Evolutionary conservation across 1,284 basidiomycete species (phyloP).

Genomic region (Apiotrichum laibachii): DNA sequence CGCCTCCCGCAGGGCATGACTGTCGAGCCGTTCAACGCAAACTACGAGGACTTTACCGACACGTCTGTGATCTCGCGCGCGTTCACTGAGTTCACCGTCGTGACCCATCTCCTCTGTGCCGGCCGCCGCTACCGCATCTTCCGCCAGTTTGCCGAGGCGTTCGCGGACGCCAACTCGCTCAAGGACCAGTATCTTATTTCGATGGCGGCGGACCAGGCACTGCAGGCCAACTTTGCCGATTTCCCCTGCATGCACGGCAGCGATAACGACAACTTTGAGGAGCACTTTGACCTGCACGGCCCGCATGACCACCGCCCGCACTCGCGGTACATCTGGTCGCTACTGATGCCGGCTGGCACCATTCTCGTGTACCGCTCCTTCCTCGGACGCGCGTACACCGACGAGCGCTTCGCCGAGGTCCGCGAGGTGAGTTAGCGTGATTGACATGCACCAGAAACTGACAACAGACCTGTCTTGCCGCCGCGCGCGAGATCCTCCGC

Average conservation of each 20-base stretch:
- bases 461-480: constrained; percentile 26
- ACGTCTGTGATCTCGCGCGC: constrained; percentile 15
- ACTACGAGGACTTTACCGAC: constrained; percentile 22
- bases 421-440: constrained; percentile 14
- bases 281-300: constrained; percentile 22
- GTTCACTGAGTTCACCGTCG: constrained; percentile 16
- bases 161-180: constrained; percentile 19
- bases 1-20: constrained; percentile 24
- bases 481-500: constrained; percentile 28
- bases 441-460: background rate
- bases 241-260: constrained; percentile 19
- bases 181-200: constrained; percentile 25
- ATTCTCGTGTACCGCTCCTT: constrained; percentile 27
- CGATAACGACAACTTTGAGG: constrained; percentile 18
- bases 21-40: constrained; percentile 24
- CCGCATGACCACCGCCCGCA: constrained; percentile 22
- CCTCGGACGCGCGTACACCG: constrained; percentile 28
- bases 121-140: constrained; percentile 25
- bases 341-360: constrained; percentile 19
- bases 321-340: constrained; percentile 24
- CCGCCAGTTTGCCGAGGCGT: constrained; percentile 26
- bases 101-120: constrained; percentile 20
- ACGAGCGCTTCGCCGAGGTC: constrained; percentile 30
- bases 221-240: constrained; percentile 18
- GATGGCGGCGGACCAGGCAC: constrained; percentile 17